Percentiles rank a stretch among this genome's conserved stretches.
Evolutionary conservation across 768 basidiomycete species (phyloP).

Genomic region (Cystobasidium ongulense): DNA sequence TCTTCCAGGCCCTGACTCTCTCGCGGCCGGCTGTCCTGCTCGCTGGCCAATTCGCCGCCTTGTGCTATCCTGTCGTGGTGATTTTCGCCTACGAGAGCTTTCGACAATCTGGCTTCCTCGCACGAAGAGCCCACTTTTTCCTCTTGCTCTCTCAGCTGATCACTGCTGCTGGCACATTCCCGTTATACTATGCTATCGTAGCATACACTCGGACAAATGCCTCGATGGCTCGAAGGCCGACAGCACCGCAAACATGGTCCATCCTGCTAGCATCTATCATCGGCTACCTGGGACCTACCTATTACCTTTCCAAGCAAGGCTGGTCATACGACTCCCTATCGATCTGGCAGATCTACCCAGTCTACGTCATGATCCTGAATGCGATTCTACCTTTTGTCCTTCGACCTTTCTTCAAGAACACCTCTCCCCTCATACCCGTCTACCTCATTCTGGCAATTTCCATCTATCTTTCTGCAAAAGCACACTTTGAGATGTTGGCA

Average conservation of each 20-base stretch:
- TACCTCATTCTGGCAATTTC: neutral
- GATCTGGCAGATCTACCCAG: conserved; percentile 24
- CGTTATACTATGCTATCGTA: conserved; percentile 5
- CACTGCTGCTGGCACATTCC: conserved; percentile 8
- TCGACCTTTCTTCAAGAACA: neutral
- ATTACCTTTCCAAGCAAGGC: neutral
- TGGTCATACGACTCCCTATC: conserved; percentile 21
- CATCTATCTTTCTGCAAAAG: neutral
- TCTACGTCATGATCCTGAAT: neutral
- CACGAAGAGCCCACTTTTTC: conserved; percentile 2
- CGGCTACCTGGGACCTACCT: conserved; percentile 15
- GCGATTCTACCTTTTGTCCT: conserved; percentile 9
- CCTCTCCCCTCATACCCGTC: conserved; percentile 5
- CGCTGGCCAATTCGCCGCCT: neutral
- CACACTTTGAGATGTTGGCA: conserved; percentile 4
- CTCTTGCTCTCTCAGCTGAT: neutral
- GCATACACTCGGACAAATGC: neutral
- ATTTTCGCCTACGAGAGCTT: conserved; percentile 10
- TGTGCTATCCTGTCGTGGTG: neutral
- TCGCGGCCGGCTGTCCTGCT: neutral
- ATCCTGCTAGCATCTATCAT: conserved; percentile 10
- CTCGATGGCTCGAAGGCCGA: neutral
- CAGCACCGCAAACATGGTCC: conserved; percentile 1
- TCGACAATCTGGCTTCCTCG: neutral
- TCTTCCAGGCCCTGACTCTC: conserved; percentile 13